Conservation (phyloP, 2,329 filamentous ascomycete species). For the Exophiala viscosa region DNA sequence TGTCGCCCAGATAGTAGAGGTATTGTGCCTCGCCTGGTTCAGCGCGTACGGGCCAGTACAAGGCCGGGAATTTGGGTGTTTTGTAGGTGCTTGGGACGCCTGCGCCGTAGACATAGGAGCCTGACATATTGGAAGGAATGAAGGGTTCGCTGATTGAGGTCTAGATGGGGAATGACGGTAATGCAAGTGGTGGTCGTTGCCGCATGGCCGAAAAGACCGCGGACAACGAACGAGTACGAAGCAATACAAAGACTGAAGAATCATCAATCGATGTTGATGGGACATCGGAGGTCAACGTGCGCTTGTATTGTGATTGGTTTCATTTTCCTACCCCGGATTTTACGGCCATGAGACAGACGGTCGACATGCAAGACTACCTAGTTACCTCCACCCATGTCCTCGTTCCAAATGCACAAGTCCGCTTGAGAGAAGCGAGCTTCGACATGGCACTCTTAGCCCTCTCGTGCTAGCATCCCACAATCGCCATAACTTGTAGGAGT, state of each 20-base stretch:
- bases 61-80: constrained; percentile 71
- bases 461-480: too few relatives aligned
- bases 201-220: not conserved
- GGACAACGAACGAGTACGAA: not conserved
- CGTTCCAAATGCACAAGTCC: not conserved
- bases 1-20: constrained; percentile 71
- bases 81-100: constrained; percentile 47
- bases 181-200: not conserved
- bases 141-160: not conserved
- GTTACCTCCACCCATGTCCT: too few relatives aligned
- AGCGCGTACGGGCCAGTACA: constrained; percentile 69
- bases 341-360: not conserved
- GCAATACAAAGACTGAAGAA: not conserved
- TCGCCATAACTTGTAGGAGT: not conserved
- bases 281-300: not conserved
- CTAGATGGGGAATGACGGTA: not conserved
- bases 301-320: not conserved
- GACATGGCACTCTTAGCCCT: too few relatives aligned
- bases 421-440: not conserved
- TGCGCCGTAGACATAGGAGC: constrained; percentile 12
- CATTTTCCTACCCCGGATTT: not conserved
- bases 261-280: not conserved
- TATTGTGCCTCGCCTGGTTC: constrained; percentile 55
- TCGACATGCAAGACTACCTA: too few relatives aligned
- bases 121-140: not conserved